Evolutionary conservation across 345 rosid genomes (phyloP), one percentile per base, ranked within the genome.

Genomic region (Zanthoxylum bungeanum): DNA sequence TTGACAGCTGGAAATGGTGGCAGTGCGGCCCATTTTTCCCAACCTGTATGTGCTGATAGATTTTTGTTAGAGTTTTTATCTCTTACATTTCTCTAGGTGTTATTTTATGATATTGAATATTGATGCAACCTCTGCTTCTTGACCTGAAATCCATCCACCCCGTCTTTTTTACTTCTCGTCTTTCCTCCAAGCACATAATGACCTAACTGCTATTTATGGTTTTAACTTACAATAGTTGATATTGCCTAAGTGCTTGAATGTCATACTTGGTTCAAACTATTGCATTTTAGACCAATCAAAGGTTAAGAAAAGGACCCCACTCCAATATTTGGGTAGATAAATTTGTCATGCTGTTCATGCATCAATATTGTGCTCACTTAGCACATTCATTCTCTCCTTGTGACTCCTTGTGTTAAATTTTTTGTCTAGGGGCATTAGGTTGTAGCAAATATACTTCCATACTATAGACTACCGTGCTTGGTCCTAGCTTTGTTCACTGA

Each of bases 41-140:
- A 86, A 70, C 84, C 86, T 47, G 96, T 91, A 87, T 25, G 98
- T 74, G 67, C 64, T 58, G 27, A 75, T 57, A n/a, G 69, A 59
- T 65, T 42, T 42, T 34, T 42, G 4, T 53, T 50, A n/a, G 27
- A n/a, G 42, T 36, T 57, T 44, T 46, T 25, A 59, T 69, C 22
- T 49, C 55, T 59, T 14, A 53, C 56, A 60, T 68, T 33, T 60
- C 16, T 42, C 25, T 14, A 25, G 14, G 19, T 40, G 9, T 28
- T 40, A 44, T 19, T 53, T 58, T 64, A 22, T 49, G 55, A 17
- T 46, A 31, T 44, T 27, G n/a, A 19, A 10, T n/a, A n/a, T n/a
- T n/a, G n/a, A n/a, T 25, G 16, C 37, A 9, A 9, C 27, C 10
- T 25, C 25, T 68, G 9, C 36, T 53, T 24, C n/a, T 36, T 24